Base-by-base conservation (phyloP, 768 basidiomycete genomes). In the Boletus tomentosulus region DNA sequence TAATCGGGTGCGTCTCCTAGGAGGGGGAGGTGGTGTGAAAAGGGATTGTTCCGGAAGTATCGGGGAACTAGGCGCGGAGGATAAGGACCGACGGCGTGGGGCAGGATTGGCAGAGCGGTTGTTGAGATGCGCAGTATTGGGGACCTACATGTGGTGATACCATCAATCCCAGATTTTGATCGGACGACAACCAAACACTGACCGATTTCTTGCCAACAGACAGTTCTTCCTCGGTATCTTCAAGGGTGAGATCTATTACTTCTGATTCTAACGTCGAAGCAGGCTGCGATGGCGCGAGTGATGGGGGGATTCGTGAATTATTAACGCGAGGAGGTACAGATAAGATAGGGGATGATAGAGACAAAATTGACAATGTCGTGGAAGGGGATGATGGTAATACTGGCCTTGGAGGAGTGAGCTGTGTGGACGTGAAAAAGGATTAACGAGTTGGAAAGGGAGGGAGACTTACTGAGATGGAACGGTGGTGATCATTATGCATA, bases 11-110 rank as follows among this genome's bases (percentile, higher is more conserved):
- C 56, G 67, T 47, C 33, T 55, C 45, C 43, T 60, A 7, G 51
- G 31, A 6, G 38, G 53, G 4, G 62, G 60, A 12, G 68, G 66
- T 25, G 69, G 70, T 0, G 68, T 70, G 46, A 70, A 70, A 39
- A 71, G 66, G 10, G 64, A 68, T 8, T 46, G 55, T 22, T 62
- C 50, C 3, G 5, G 41, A 24, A 42, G 48, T 19, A 58, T 46
- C 4, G 58, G 45, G 5, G 69, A 46, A 39, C 54, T 52, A 15
- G 2, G 31, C 13, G 13, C 11, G 15, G 55, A 56, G 16, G 54
- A n/a, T 3, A 9, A 10, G 19, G 27, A 22, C 0, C 4, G 48
- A 38, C 46, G 48, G 25, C 57, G 56, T 34, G 63, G n/a, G 33
- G 56, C 41, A n/a, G 54, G 53, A 28, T 42, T 47, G 15, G 30